A percentile compares a stretch with the other conserved stretches of the same genome.
Conservation (phyloP, 2,329 filamentous ascomycete species). For the Hymenoscyphus scutula region DNA sequence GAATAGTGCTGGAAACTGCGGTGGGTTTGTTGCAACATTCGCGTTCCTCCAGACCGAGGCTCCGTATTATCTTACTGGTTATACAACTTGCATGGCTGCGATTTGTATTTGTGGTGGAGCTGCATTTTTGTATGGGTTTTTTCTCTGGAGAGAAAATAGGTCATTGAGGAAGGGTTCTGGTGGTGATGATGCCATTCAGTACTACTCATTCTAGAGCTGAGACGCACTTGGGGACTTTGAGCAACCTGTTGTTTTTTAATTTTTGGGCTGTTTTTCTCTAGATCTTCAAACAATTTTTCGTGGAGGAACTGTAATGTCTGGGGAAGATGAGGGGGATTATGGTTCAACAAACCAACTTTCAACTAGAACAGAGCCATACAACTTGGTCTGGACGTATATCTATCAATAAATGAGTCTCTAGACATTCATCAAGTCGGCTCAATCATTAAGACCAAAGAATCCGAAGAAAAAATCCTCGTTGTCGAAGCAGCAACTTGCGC, state of each 20-base stretch:
- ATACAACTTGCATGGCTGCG: slow-evolving; percentile 64
- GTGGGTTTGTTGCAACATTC: slow-evolving; percentile 73
- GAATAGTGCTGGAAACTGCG: slow-evolving; percentile 72
- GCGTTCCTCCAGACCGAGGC: slow-evolving; percentile 63
- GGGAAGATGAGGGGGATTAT: not conserved
- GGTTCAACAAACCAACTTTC: too few species aligned
- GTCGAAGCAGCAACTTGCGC: not conserved
- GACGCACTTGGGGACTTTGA: not conserved
- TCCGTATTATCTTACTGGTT: slow-evolving; percentile 67
- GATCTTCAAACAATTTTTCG: too few species aligned
- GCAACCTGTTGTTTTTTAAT: too few species aligned
- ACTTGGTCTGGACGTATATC: too few species aligned
- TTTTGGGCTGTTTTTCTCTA: too few species aligned
- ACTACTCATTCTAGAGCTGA: not conserved
- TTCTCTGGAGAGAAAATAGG: not conserved
- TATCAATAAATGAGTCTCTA: not conserved
- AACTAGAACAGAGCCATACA: too few species aligned
- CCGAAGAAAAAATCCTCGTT: not conserved
- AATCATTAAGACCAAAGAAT: not conserved
- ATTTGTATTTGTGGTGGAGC: not conserved
- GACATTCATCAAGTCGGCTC: not conserved
- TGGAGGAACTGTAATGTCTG: too few species aligned
- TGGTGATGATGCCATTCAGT: not conserved
- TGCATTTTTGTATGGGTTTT: not conserved
- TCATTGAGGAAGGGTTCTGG: too few species aligned